Base-by-base conservation (phyloP, 352 stramenopile genomes). In the Thalassiosira pacifica region DNA sequence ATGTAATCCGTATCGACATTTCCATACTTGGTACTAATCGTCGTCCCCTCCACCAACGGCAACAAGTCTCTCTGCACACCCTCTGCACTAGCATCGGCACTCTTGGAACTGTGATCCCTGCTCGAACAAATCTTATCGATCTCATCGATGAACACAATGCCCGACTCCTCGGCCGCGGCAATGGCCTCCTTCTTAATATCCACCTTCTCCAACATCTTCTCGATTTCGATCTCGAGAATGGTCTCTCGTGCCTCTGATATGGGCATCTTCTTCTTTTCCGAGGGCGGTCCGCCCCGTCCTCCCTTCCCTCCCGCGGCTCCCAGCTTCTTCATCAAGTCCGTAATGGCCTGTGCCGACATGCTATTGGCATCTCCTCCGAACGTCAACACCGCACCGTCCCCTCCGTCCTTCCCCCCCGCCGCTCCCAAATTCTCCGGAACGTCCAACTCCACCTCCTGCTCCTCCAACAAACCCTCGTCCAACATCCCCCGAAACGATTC, bases 121-220 rank as follows among this genome's bases (percentile, higher is more conserved):
- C 95, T 97, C 52, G 97, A 98, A 86, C 97, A 99, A 80, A 99
- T 99, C 92, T 99, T 99, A 90, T 99, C 98, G 79, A 99, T 99
- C 88, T 99, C 98, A 91, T 99, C 98, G 80, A 99, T 99, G 88
- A 99, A 99, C 34, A 99, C 98, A 84, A 99, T 99, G 16, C 98
- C 98, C 74, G 97, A 98, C 92, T 99, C 97, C 87, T 99, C 98
- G 5, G 98, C 98, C 29, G 95, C 90, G 22, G 90, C 63, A 57
- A 98, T 90, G 8, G 96, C 96, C 75, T 97, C 94, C 75, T 96
- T 96, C 55, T 94, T 95, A 5, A 96, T 55, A 77, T 96, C 92
- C 0, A 95, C 79, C 55, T 87, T 93, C 66, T 96, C 89, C 59
- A 97, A 74, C 55, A 96, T 66, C 74, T 97, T 97, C 76, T 99